Conservation (phyloP, 75 land plant species). For the Larix kaempferi region DNA sequence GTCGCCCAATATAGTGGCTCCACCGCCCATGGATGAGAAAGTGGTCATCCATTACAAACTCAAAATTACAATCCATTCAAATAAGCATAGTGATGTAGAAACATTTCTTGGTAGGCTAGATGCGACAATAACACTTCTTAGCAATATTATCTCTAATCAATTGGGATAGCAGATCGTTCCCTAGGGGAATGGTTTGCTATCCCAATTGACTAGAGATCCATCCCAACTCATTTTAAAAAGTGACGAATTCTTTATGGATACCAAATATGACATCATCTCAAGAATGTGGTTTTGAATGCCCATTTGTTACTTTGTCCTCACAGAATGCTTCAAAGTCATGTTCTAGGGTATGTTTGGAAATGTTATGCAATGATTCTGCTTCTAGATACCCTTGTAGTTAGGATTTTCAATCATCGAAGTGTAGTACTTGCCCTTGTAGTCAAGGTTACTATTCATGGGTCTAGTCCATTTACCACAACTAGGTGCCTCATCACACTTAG, state of each 20-base stretch:
- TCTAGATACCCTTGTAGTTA: too few species aligned
- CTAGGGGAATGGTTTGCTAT: background rate
- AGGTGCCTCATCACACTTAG: too few species aligned
- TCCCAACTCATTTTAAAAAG: constrained; percentile 44
- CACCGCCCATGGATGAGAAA: background rate
- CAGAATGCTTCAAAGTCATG: constrained; percentile 18
- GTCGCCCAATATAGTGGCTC: background rate
- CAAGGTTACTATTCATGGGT: too few species aligned
- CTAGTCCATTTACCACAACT: too few species aligned
- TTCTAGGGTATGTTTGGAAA: constrained; percentile 32
- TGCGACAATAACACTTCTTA: background rate
- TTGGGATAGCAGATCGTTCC: background rate
- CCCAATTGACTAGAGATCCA: constrained; percentile 22
- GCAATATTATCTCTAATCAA: background rate
- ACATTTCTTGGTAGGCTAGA: background rate
- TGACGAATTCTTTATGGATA: constrained; percentile 13
- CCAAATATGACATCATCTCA: constrained; percentile 8
- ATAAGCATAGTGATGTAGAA: background rate
- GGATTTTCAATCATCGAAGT: too few species aligned
- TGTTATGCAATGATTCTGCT: too few species aligned
- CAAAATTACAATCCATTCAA: background rate
- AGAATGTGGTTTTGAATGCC: constrained; percentile 1
- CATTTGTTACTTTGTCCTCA: constrained; percentile 12
- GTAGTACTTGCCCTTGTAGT: too few species aligned
- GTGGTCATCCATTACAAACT: background rate